Evolutionary conservation across 352 stramenopile species (phyloP).

Genomic region (Phytophthora pini): DNA sequence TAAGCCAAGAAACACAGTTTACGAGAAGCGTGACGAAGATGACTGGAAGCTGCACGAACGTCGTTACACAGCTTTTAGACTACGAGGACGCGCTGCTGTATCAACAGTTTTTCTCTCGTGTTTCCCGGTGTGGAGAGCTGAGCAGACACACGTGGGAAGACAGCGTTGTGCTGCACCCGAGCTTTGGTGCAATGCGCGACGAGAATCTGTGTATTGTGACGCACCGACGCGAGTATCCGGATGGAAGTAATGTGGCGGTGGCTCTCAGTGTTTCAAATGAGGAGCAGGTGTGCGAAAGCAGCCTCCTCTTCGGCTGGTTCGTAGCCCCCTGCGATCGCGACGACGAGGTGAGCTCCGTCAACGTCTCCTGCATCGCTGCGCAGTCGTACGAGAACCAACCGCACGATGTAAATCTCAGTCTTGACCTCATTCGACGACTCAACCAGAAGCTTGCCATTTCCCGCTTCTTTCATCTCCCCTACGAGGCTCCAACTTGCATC

Average conservation of each 20-base stretch:
- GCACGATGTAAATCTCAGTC: constrained; percentile 48
- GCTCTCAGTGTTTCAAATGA: constrained; percentile 34
- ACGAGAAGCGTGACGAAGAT: constrained; percentile 66
- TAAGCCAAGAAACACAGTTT: constrained; percentile 44
- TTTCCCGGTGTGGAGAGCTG: constrained; percentile 52
- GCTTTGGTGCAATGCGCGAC: constrained; percentile 9
- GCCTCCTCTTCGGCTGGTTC: constrained; percentile 71
- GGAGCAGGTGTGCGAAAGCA: constrained; percentile 31
- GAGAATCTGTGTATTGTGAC: constrained; percentile 45
- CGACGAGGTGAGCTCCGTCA: constrained; percentile 42
- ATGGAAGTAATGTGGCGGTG: constrained; percentile 64
- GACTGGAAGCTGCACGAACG: constrained; percentile 39
- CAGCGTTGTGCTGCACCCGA: constrained; percentile 47
- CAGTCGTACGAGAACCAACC: constrained; percentile 43
- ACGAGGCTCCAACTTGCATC: background rate
- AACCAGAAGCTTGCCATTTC: constrained; percentile 36
- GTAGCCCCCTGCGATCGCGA: constrained; percentile 48
- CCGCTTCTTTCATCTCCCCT: constrained; percentile 31
- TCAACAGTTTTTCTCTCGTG: constrained; percentile 48
- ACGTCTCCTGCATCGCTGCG: constrained; percentile 62
- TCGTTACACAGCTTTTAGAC: constrained; percentile 48
- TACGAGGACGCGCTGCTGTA: constrained; percentile 68
- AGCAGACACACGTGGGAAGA: constrained; percentile 63
- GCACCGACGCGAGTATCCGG: constrained; percentile 64
- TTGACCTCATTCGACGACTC: constrained; percentile 57